Evolutionary conservation across 208 protist genomes (phyloP).

Genomic region (Leishmania tarentolae): DNA sequence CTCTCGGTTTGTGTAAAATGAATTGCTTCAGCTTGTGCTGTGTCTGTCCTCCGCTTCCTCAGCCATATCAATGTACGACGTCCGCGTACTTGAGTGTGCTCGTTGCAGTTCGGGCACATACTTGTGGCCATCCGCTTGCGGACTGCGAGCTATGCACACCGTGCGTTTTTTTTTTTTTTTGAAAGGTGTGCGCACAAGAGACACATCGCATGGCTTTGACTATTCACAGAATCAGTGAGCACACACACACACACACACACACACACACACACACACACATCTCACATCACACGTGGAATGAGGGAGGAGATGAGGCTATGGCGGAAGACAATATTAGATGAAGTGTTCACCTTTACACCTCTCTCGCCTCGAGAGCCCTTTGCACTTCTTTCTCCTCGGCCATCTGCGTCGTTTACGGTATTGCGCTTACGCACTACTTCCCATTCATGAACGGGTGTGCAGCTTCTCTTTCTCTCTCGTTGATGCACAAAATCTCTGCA

Average conservation of each 20-base stretch:
- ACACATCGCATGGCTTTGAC: neutral
- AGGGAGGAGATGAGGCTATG: neutral
- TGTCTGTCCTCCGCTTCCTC: neutral
- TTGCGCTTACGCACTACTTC: neutral
- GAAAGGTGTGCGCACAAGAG: neutral
- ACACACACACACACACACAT: neutral
- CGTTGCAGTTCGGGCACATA: neutral
- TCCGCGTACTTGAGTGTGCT: neutral
- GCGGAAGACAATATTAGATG: neutral
- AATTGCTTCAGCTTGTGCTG: neutral
- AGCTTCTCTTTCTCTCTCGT: neutral
- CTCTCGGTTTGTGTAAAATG: neutral
- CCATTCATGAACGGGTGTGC: neutral
- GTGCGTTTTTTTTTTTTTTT: neutral
- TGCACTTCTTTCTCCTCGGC: neutral
- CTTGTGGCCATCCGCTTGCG: neutral
- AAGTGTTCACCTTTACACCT: neutral
- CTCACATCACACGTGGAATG: neutral
- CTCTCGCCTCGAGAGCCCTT: neutral
- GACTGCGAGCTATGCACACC: neutral
- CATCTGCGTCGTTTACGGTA: neutral
- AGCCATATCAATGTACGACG: neutral
- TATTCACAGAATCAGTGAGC: neutral
- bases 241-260: no score
- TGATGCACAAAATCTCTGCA: neutral